Evolutionary conservation across 106 monocot genomes (phyloP).

Genomic region (Dactylorhiza incarnata): DNA sequence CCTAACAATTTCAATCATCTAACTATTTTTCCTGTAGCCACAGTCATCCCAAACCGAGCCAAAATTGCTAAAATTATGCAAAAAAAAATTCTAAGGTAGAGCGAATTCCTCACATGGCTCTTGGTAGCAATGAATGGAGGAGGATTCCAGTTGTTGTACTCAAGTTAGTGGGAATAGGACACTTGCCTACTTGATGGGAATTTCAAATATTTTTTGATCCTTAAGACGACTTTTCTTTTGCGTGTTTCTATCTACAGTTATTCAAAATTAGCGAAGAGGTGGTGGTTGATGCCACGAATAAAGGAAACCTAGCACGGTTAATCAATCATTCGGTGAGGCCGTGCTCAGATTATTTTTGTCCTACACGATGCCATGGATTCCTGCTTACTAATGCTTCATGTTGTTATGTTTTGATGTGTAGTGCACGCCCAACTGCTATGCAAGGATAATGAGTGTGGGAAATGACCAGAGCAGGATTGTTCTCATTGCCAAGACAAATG

Average conservation of each 20-base stretch:
- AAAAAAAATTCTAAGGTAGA: too few species aligned
- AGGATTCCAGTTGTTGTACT: too few species aligned
- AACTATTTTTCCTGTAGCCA: too few species aligned
- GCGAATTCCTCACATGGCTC: too few species aligned
- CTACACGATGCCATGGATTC: not conserved
- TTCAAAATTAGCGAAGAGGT: slow-evolving; percentile 96
- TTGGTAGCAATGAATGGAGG: too few species aligned
- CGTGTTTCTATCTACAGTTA: slow-evolving; percentile 32
- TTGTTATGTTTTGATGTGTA: slow-evolving; percentile 21
- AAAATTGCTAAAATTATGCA: too few species aligned
- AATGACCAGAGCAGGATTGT: slow-evolving; percentile 70
- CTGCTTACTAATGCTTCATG: not conserved
- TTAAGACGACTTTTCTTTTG: not conserved
- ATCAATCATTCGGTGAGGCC: slow-evolving; percentile 79
- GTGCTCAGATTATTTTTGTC: not conserved
- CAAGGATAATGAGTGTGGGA: slow-evolving; percentile 82
- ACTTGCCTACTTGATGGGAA: not conserved
- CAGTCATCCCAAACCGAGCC: too few species aligned
- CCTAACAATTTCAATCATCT: too few species aligned
- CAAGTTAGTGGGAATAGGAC: too few species aligned
- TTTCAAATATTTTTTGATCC: not conserved
- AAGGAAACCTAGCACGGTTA: slow-evolving; percentile 87
- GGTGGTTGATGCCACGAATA: slow-evolving; percentile 82
- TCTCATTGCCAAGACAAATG: slow-evolving; percentile 73
- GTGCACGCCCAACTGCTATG: slow-evolving; percentile 97